A percentile compares a stretch with the other conserved stretches of the same genome.
Evolutionary conservation across 176 grass and related monocot species (phyloP).

Genomic region (bread wheat (Triticum aestivum)): DNA sequence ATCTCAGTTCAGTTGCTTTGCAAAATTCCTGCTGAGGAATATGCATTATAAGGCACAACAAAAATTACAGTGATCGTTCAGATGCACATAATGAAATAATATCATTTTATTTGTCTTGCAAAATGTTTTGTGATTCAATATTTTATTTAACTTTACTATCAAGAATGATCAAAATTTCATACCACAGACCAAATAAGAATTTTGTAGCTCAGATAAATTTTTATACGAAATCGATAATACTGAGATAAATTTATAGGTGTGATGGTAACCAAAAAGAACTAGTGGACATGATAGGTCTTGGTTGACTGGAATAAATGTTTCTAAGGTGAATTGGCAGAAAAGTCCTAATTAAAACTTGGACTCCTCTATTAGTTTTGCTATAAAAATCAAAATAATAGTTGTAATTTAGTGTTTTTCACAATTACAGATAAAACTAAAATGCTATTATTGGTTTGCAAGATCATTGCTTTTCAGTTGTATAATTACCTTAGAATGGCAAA

Average conservation of each 20-base stretch:
- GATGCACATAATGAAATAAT: background rate
- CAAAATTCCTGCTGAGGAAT: background rate
- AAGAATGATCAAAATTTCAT: background rate
- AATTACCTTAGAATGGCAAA: background rate
- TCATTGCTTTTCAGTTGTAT: background rate
- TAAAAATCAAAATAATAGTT: background rate
- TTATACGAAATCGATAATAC: background rate
- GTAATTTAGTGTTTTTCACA: background rate
- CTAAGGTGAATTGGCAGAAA: background rate
- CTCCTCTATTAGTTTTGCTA: background rate
- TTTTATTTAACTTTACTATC: background rate
- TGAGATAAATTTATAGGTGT: background rate
- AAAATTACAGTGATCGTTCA: background rate
- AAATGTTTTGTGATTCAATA: background rate
- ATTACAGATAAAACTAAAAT: background rate
- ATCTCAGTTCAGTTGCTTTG: slow-evolving; percentile 7
- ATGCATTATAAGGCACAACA: background rate
- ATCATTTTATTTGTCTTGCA: background rate
- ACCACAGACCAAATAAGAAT: background rate
- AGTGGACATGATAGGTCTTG: background rate
- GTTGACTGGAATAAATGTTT: background rate
- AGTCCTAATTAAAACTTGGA: background rate
- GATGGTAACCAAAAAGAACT: background rate
- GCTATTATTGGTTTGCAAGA: background rate
- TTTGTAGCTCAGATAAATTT: background rate